Percentiles rank a stretch among this genome's conserved stretches.
These are phyloP conservation scores for Yamadazyma insecticola DNA, from an alignment of 805 yeast species.

Conservation along the genomic window DNA sequence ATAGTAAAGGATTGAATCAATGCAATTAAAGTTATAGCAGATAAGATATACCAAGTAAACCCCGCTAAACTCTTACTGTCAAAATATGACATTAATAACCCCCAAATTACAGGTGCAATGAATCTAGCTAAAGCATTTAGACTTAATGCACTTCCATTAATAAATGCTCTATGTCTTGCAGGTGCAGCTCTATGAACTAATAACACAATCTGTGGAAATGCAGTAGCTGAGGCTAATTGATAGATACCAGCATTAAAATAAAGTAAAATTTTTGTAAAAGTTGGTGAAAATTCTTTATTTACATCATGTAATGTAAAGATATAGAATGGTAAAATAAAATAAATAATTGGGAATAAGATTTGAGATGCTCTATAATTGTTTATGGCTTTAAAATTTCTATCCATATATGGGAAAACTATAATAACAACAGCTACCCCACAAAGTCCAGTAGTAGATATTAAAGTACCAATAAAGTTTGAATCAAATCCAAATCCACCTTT, in stretches of 20 bases:
- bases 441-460: conserved; percentile 33
- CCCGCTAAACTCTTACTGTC: conserved; percentile 21
- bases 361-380: conserved; percentile 39
- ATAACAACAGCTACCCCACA: conserved; percentile 39
- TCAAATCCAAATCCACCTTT: conserved; percentile 35
- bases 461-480: conserved; percentile 27
- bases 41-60: conserved; percentile 29
- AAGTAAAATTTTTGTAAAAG: conserved; percentile 15
- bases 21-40: conserved; percentile 16
- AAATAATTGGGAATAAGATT: conserved; percentile 40
- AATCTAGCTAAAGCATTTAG: conserved; percentile 52
- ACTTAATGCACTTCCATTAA: conserved; percentile 55
- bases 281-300: conserved; percentile 20
- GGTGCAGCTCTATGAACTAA: conserved; percentile 53
- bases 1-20: conserved; percentile 18
- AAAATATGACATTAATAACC: conserved; percentile 31
- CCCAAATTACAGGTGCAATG: conserved; percentile 56
- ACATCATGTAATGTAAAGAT: conserved; percentile 38
- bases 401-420: conserved; percentile 34
- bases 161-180: conserved; percentile 51
- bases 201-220: conserved; percentile 50
- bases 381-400: conserved; percentile 36
- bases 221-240: conserved; percentile 40
- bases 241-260: conserved; percentile 23
- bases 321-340: conserved; percentile 43